phyloP scores from a whole-genome alignment of 306 rosid species.

The Begonia masoniana region DNA sequence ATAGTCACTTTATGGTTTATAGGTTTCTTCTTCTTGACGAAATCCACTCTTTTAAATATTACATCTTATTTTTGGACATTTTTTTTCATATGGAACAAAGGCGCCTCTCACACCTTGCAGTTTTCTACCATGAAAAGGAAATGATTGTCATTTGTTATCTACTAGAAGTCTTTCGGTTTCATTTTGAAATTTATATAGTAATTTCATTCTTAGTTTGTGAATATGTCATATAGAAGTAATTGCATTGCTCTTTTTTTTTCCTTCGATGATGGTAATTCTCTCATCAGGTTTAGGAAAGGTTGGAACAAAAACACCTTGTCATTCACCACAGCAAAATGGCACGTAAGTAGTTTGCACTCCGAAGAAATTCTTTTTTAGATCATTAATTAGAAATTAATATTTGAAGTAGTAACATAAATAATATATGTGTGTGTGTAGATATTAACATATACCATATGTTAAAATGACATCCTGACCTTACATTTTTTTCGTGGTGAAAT shows the following conservation, averaged over 20 bases:
- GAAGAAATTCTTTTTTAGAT: neutral
- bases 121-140: neutral
- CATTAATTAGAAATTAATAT: neutral
- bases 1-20: too few relatives aligned
- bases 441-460: neutral
- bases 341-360: constrained; percentile 28
- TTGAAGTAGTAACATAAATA: neutral
- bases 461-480: too few relatives aligned
- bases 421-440: neutral
- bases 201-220: neutral
- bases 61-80: too few relatives aligned
- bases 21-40: too few relatives aligned
- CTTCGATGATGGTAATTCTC: neutral
- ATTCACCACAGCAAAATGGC: constrained; percentile 54
- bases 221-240: neutral
- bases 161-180: too few relatives aligned
- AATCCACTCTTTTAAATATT: too few relatives aligned
- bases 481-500: neutral
- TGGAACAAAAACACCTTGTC: constrained; percentile 65
- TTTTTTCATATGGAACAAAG: neutral
- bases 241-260: neutral
- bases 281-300: constrained; percentile 75
- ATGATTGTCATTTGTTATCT: neutral
- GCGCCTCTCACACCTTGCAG: neutral
- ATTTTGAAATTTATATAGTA: too few relatives aligned